These are phyloP conservation scores for Microstegium vimineum DNA, from an alignment of 176 grass and related monocot genomes.

Conservation along the genomic window DNA sequence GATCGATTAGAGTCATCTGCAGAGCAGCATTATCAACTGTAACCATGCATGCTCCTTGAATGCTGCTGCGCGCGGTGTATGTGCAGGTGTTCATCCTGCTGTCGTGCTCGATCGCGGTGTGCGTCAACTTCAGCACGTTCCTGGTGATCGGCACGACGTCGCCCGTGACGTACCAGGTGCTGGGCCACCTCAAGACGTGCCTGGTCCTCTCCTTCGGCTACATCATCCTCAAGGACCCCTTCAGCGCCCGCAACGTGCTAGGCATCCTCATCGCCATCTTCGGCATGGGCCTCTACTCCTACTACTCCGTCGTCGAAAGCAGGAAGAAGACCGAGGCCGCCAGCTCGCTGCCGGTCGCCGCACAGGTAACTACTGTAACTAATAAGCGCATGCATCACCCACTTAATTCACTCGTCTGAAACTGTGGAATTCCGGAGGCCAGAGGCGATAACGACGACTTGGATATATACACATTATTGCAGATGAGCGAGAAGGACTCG, in stretches of 20 bases:
- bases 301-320: constrained; percentile 64
- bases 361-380: constrained; percentile 7
- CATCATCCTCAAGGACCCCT: constrained; percentile 65
- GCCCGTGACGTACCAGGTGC: constrained; percentile 92
- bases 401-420: neutral
- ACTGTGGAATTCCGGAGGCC: too few species aligned
- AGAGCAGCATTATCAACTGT: neutral
- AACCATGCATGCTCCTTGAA: neutral
- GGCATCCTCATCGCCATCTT: constrained; percentile 90
- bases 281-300: constrained; percentile 89
- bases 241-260: constrained; percentile 65
- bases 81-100: constrained; percentile 69
- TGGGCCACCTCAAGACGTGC: constrained; percentile 95
- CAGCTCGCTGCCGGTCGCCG: constrained; percentile 7
- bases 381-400: neutral
- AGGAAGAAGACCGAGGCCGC: constrained; percentile 45
- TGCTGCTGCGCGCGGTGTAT: too few species aligned
- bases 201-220: constrained; percentile 84
- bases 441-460: too few species aligned
- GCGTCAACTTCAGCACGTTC: constrained; percentile 94
- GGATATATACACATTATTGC: neutral
- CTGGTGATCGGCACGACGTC: constrained; percentile 92
- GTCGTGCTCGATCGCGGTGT: constrained; percentile 78
- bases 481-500: constrained; percentile 48
- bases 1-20: too few species aligned